phyloP scores from a whole-genome alignment of 345 rosid species.

The Citrus cavaleriei region DNA sequence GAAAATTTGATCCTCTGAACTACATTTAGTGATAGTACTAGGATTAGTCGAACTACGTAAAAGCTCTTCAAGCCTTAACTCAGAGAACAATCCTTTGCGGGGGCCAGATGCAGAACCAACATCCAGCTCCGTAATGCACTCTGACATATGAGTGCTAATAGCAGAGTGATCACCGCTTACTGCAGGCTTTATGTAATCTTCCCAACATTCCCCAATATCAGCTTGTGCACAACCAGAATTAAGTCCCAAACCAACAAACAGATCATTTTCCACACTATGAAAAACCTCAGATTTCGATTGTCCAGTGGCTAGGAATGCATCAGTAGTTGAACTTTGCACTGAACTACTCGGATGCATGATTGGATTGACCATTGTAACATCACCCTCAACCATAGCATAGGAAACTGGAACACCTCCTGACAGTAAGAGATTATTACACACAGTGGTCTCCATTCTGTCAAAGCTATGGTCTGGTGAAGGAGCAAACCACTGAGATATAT shows the following conservation, averaged over 20 bases:
- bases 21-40: conserved; percentile 25
- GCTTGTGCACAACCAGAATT: conserved; percentile 16
- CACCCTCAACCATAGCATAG: conserved; percentile 18
- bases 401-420: conserved; percentile 23
- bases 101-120: conserved; percentile 23
- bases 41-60: conserved; percentile 38
- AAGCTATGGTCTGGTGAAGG: conserved; percentile 36
- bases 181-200: conserved; percentile 27
- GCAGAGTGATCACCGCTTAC: conserved; percentile 3
- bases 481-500: conserved; percentile 49
- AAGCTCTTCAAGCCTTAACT: conserved; percentile 67
- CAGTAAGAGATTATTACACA: conserved; percentile 20
- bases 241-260: conserved; percentile 43
- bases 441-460: conserved; percentile 12
- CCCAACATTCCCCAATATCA: conserved; percentile 20
- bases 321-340: conserved; percentile 20
- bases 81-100: conserved; percentile 70
- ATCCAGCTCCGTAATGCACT: conserved; percentile 29
- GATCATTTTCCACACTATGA: conserved; percentile 40
- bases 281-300: conserved; percentile 21
- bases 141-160: conserved; percentile 22
- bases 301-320: conserved; percentile 11
- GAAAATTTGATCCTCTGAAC: conserved; percentile 34
- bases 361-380: conserved; percentile 20
- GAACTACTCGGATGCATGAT: conserved; percentile 17